A percentile compares a stretch with the other conserved stretches of the same genome.
phyloP scores from a whole-genome alignment of 2,329 filamentous ascomycete genomes.

The Chaetothyriales sp. region DNA sequence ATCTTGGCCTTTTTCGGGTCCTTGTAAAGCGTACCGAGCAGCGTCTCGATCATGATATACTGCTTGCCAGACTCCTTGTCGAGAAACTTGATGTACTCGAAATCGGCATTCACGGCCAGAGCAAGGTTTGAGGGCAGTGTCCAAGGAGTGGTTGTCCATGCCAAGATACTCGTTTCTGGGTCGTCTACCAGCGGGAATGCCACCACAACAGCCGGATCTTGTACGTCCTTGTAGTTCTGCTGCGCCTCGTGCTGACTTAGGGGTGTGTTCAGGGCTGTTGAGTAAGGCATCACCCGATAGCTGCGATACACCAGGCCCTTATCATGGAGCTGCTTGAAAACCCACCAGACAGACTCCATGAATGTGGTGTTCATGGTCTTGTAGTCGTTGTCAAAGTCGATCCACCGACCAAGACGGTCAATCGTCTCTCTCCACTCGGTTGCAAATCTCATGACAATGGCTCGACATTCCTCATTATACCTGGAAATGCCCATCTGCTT shows the following conservation, averaged over 20 bases:
- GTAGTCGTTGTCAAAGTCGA: conserved; percentile 88
- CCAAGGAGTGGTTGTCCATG: conserved; percentile 76
- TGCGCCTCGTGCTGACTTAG: conserved; percentile 79
- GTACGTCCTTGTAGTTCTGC: conserved; percentile 78
- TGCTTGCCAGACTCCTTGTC: conserved; percentile 63
- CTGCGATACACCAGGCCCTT: conserved; percentile 74
- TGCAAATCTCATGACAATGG: conserved; percentile 77
- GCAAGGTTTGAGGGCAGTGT: conserved; percentile 62
- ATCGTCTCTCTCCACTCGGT: conserved; percentile 70
- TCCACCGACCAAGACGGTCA: conserved; percentile 72
- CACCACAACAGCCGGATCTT: conserved; percentile 70
- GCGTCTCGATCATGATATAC: conserved; percentile 64
- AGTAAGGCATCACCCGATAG: conserved; percentile 79
- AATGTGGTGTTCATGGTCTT: conserved; percentile 83
- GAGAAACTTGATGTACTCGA: conserved; percentile 65
- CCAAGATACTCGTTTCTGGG: conserved; percentile 54
- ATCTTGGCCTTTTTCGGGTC: conserved; percentile 86
- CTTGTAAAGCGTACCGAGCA: conserved; percentile 67
- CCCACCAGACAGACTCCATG: conserved; percentile 90
- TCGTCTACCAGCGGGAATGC: conserved; percentile 65
- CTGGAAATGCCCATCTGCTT: conserved; percentile 64
- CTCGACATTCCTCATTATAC: conserved; percentile 73
- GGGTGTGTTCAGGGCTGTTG: conserved; percentile 65
- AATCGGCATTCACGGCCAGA: conserved; percentile 58
- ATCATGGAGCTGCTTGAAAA: conserved; percentile 75